Conservation (phyloP, 176 grass and related monocot species). For the Hordeum marinum region DNA sequence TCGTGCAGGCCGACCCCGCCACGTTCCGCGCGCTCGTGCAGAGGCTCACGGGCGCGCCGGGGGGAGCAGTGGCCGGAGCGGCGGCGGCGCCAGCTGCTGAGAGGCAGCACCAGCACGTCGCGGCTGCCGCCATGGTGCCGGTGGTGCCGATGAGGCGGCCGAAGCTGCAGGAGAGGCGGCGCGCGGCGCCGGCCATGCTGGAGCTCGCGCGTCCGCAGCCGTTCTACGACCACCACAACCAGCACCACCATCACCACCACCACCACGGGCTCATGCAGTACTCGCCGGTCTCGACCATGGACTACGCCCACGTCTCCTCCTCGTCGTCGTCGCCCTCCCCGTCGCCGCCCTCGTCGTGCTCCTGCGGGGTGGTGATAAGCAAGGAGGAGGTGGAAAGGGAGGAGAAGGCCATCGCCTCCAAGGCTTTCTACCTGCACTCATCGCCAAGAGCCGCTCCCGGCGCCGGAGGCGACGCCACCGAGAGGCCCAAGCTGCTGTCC, state of each 20-base stretch:
- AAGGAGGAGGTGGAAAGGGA: constrained; percentile 60
- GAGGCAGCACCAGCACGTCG: neutral
- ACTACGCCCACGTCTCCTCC: constrained; percentile 25
- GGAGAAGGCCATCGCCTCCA: constrained; percentile 76
- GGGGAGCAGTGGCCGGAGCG: neutral
- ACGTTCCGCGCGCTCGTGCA: constrained; percentile 75
- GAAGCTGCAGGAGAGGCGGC: constrained; percentile 75
- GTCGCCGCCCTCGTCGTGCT: constrained; percentile 36
- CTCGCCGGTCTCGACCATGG: constrained; percentile 72
- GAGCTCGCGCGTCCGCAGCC: constrained; percentile 46
- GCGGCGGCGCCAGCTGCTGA: neutral
- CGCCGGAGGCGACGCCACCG: neutral
- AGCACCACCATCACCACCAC: neutral
- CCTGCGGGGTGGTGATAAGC: constrained; percentile 44
- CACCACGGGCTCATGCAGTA: constrained; percentile 7
- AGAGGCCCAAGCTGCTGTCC: constrained; percentile 56
- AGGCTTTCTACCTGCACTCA: constrained; percentile 73
- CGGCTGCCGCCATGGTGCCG: neutral
- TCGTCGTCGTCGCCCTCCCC: constrained; percentile 22
- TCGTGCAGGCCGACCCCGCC: constrained; percentile 60
- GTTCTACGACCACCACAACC: constrained; percentile 17
- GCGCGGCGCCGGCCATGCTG: constrained; percentile 49
- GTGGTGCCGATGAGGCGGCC: constrained; percentile 32
- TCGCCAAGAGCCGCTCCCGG: constrained; percentile 36
- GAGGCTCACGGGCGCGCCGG: constrained; percentile 52